Conservation (phyloP, 305 asterid species). For the Fraxinus floribunda region DNA sequence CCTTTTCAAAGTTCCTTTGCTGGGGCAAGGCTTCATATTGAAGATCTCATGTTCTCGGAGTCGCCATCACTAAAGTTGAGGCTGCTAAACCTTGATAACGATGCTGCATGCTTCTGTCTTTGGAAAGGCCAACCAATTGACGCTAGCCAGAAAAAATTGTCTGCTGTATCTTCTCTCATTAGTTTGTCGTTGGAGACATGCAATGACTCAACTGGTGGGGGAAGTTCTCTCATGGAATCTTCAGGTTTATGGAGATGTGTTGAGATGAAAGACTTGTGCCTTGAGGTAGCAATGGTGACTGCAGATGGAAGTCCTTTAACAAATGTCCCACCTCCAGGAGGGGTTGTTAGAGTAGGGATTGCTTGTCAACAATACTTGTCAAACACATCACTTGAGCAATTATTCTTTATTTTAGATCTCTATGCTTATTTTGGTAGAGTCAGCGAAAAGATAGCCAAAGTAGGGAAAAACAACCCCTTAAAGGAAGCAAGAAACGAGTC, state of each 20-base stretch:
- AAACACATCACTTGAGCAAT: slow-evolving; percentile 87
- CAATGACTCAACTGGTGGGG: slow-evolving; percentile 34
- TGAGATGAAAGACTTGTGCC: slow-evolving; percentile 69
- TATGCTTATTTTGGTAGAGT: slow-evolving; percentile 74
- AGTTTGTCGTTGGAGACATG: slow-evolving; percentile 73
- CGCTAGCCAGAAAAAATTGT: slow-evolving; percentile 89
- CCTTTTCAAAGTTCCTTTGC: slow-evolving; percentile 59
- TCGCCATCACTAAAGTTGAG: slow-evolving; percentile 70
- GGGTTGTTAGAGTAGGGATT: slow-evolving; percentile 85
- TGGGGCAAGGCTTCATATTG: slow-evolving; percentile 90
- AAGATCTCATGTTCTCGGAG: slow-evolving; percentile 69
- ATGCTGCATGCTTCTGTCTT: slow-evolving; percentile 96
- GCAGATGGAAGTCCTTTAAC: slow-evolving; percentile 94
- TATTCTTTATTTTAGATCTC: slow-evolving; percentile 83
- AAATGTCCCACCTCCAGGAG: slow-evolving; percentile 90
- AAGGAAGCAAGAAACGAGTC: slow-evolving; percentile 47
- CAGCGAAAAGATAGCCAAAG: slow-evolving; percentile 67
- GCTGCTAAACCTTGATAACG: slow-evolving; percentile 81
- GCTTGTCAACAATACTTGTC: slow-evolving; percentile 82
- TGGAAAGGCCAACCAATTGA: slow-evolving; percentile 94
- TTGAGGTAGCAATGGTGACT: slow-evolving; percentile 95
- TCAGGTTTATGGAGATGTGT: slow-evolving; percentile 77
- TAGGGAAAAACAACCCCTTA: slow-evolving; percentile 50
- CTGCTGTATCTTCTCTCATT: slow-evolving; percentile 63
- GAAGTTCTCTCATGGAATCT: slow-evolving; percentile 34